Percentiles rank a stretch among this genome's conserved stretches.
Conservation (phyloP, 345 rosid species). For the Stellera chamaejasme region DNA sequence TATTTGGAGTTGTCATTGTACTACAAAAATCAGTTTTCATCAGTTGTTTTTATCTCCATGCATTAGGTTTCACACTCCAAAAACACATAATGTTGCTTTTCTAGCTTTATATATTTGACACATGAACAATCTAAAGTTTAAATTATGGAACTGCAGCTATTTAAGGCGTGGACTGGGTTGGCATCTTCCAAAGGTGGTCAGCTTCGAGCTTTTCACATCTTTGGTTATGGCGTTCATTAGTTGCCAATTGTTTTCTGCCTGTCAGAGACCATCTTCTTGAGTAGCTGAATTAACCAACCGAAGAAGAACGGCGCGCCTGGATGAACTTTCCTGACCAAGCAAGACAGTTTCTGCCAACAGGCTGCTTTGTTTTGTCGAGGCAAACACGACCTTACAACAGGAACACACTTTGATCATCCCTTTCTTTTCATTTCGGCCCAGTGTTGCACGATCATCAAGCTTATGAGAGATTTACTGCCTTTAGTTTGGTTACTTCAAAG, state of each 20-base stretch:
- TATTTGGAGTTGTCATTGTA: neutral
- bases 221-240: constrained; percentile 79
- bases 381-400: no score
- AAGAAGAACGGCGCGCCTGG: neutral
- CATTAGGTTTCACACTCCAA: no score
- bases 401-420: no score
- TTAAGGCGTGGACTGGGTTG: constrained; percentile 80
- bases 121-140: neutral
- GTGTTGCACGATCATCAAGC: neutral
- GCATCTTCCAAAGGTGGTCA: constrained; percentile 86
- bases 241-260: constrained; percentile 82
- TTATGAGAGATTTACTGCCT: no score
- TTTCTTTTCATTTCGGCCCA: neutral
- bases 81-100: no score
- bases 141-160: constrained; percentile 45
- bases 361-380: neutral
- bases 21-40: neutral
- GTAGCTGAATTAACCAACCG: constrained; percentile 1
- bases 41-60: no score
- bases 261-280: constrained; percentile 78
- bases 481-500: no score
- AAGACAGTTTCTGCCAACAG: neutral
- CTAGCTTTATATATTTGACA: no score
- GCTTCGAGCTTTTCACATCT: constrained; percentile 80
- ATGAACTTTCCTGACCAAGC: neutral